These are phyloP conservation scores for Asterionellopsis glacialis DNA, from an alignment of 108 stramenopile genomes.

Conservation along the genomic window DNA sequence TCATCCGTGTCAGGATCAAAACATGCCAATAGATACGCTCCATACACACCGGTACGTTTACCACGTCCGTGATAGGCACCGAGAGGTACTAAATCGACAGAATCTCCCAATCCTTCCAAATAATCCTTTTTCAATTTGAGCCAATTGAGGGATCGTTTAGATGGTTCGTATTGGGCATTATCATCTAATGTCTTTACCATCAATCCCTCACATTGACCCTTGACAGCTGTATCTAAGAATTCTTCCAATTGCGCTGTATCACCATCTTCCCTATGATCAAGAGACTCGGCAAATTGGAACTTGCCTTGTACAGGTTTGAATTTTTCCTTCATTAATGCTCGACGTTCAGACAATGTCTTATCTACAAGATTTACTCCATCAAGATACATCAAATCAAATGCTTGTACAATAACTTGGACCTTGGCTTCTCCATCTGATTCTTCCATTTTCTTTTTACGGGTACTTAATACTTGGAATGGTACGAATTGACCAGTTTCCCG, in stretches of 20 bases:
- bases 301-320: slow-evolving; percentile 85
- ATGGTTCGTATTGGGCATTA: slow-evolving; percentile 93
- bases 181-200: slow-evolving; percentile 99
- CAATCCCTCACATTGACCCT: slow-evolving; percentile 98
- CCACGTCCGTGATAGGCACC: slow-evolving; percentile 96
- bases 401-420: slow-evolving; percentile 96
- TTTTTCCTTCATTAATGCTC: slow-evolving; percentile 71
- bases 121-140: slow-evolving; percentile 99
- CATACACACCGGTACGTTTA: slow-evolving; percentile 93
- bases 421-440: slow-evolving; percentile 85
- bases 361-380: slow-evolving; percentile 91
- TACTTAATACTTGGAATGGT: slow-evolving; percentile 83
- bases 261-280: slow-evolving; percentile 45
- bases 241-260: slow-evolving; percentile 90
- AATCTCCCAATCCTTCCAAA: slow-evolving; percentile 97
- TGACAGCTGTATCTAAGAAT: slow-evolving; percentile 93
- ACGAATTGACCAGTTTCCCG: slow-evolving; percentile 74
- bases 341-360: slow-evolving; percentile 73
- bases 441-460: slow-evolving; percentile 69
- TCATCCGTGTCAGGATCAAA: slow-evolving; percentile 95
- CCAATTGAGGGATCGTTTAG: slow-evolving; percentile 96
- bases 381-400: slow-evolving; percentile 98
- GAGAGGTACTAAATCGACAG: slow-evolving; percentile 97
- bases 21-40: slow-evolving; percentile 98
- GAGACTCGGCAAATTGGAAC: slow-evolving; percentile 81